Evolutionary conservation across 345 rosid genomes (phyloP).

Genomic region (Brassica cretica): DNA sequence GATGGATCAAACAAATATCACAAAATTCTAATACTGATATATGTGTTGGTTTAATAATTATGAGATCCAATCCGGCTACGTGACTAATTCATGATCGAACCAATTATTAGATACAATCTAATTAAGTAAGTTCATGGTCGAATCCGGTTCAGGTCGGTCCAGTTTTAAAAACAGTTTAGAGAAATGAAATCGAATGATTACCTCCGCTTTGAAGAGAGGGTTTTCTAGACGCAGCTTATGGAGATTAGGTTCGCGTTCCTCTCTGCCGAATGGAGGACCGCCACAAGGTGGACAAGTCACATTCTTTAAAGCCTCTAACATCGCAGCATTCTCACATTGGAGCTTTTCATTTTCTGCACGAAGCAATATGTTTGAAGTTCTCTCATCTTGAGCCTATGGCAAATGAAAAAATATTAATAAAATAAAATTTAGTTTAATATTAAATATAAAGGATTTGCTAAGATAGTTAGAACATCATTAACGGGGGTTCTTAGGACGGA

Average conservation of each 20-base stretch:
- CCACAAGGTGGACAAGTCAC: conserved; percentile 69
- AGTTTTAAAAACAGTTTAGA: no score
- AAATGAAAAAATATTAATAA: neutral
- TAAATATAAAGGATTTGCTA: neutral
- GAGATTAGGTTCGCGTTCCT: conserved; percentile 44
- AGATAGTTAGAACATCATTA: no score
- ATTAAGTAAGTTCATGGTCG: no score
- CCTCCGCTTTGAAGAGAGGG: conserved; percentile 52
- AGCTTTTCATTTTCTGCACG: conserved; percentile 62
- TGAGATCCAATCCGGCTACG: no score
- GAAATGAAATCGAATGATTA: neutral
- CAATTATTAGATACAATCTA: no score
- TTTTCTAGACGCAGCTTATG: conserved; percentile 52
- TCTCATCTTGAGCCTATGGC: conserved; percentile 56
- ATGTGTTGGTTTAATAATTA: neutral
- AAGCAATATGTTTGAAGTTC: conserved; percentile 51
- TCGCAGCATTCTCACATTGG: conserved; percentile 49
- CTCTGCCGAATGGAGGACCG: conserved; percentile 58
- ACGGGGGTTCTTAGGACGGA: no score
- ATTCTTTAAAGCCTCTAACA: conserved; percentile 54
- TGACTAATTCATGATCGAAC: no score
- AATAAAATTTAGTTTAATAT: neutral
- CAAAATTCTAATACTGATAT: neutral
- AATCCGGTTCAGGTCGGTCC: no score
- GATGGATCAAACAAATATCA: neutral